Conservation (phyloP, 345 rosid species). For the Euphorbia peplus region DNA sequence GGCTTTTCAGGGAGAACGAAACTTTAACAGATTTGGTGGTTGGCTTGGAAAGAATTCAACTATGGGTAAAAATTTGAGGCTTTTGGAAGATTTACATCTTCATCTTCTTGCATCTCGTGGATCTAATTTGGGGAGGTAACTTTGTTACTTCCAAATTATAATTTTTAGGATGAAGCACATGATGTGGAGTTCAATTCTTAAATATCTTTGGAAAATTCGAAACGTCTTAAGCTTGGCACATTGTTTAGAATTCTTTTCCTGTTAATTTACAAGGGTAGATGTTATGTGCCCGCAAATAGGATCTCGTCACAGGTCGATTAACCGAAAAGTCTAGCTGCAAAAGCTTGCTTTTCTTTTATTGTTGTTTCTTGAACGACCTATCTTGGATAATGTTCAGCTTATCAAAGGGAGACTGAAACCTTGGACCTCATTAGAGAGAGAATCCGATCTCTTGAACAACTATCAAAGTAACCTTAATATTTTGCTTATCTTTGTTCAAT, state of each 20-base stretch:
- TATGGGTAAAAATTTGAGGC: constrained; percentile 71
- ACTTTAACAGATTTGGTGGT: constrained; percentile 93
- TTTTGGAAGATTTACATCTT: constrained; percentile 87
- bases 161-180: background rate
- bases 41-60: constrained; percentile 98
- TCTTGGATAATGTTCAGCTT: too few relatives aligned
- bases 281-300: too few relatives aligned
- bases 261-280: background rate
- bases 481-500: too few relatives aligned
- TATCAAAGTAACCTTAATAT: too few relatives aligned
- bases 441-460: too few relatives aligned
- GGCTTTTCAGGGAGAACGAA: constrained; percentile 79
- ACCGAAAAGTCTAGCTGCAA: too few relatives aligned
- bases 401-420: too few relatives aligned
- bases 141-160: background rate
- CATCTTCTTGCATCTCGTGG: constrained; percentile 94
- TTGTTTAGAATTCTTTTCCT: background rate
- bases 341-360: too few relatives aligned
- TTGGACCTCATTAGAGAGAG: too few relatives aligned
- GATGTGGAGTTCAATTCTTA: background rate
- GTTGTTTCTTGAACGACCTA: too few relatives aligned
- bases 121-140: constrained; percentile 76
- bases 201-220: background rate
- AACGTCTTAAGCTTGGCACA: background rate
- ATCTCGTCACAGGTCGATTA: too few relatives aligned